A percentile compares a stretch with the other conserved stretches of the same genome.
phyloP scores from a whole-genome alignment of 352 stramenopile species.

The Phytophthora lateralis region DNA sequence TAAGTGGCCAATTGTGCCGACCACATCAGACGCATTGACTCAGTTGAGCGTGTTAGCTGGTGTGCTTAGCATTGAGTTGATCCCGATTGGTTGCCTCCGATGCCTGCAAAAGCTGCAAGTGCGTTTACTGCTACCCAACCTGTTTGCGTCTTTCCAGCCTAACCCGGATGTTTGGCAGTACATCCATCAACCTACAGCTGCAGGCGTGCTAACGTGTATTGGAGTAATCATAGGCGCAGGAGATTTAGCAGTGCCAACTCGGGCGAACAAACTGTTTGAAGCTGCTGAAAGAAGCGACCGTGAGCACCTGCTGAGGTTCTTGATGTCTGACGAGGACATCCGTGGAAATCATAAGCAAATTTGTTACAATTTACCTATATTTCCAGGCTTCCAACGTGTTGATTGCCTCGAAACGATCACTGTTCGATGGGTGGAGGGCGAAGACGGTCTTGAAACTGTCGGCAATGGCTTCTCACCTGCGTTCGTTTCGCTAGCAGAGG shows the following conservation, averaged over 20 bases:
- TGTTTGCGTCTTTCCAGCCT: constrained; percentile 61
- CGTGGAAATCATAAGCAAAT: constrained; percentile 35
- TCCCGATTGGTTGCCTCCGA: constrained; percentile 45
- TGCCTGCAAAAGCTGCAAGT: constrained; percentile 58
- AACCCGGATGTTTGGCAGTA: constrained; percentile 71
- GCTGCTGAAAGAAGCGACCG: constrained; percentile 32
- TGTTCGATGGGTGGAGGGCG: constrained; percentile 28
- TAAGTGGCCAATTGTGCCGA: constrained; percentile 76
- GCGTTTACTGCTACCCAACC: constrained; percentile 55
- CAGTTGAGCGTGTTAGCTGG: constrained; percentile 47
- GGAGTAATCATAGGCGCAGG: constrained; percentile 19
- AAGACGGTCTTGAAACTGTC: constrained; percentile 15
- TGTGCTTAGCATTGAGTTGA: constrained; percentile 60
- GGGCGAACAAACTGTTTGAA: constrained; percentile 24
- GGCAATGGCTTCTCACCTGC: constrained; percentile 21
- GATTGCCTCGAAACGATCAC: constrained; percentile 19
- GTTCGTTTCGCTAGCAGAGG: constrained; percentile 39
- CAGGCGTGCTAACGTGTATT: constrained; percentile 57
- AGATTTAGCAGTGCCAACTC: constrained; percentile 3
- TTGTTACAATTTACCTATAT: constrained; percentile 57
- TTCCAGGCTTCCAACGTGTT: constrained; percentile 39
- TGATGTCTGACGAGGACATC: constrained; percentile 52
- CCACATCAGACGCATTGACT: constrained; percentile 45
- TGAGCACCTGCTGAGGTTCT: constrained; percentile 49
- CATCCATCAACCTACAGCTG: constrained; percentile 71